Evolutionary conservation across 2,329 filamentous ascomycete genomes (phyloP).

Genomic region (Arachnomyces sp.): DNA sequence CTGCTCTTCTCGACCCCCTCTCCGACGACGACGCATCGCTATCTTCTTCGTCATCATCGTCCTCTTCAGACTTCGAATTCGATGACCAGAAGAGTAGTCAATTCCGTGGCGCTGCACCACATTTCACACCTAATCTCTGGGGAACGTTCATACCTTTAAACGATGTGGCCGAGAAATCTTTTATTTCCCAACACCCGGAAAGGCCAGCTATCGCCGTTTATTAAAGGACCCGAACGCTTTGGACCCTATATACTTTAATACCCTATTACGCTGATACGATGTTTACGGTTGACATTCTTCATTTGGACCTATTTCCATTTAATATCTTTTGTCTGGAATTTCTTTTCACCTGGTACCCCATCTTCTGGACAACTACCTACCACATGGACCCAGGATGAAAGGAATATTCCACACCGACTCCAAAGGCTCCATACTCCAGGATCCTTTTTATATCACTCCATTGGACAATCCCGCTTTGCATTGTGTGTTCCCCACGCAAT

Average conservation of each 20-base stretch:
- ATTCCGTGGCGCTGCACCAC: constrained; percentile 19
- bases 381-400: too few species aligned
- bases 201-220: constrained; percentile 21
- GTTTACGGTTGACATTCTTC: constrained; percentile 1
- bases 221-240: constrained; percentile 11
- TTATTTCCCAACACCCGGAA: constrained; percentile 20
- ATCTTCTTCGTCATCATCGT: constrained; percentile 22
- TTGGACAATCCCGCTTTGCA: too few species aligned
- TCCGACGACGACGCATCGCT: constrained; percentile 31
- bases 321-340: not conserved
- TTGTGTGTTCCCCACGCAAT: too few species aligned
- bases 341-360: too few species aligned
- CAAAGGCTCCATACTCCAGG: too few species aligned
- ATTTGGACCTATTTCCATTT: not conserved
- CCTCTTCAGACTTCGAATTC: constrained; percentile 26
- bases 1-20: constrained; percentile 32
- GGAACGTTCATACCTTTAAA: constrained; percentile 18
- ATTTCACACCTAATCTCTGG: constrained; percentile 20
- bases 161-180: constrained; percentile 23
- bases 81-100: constrained; percentile 22
- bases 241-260: constrained; percentile 4
- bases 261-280: constrained; percentile 2
- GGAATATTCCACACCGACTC: too few species aligned
- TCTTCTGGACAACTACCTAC: too few species aligned
- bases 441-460: too few species aligned